Percentiles rank a stretch among this genome's conserved stretches.
Evolutionary conservation across 2,329 filamentous ascomycete species (phyloP).

Genomic region (Aspergillus pseudoglaucus): DNA sequence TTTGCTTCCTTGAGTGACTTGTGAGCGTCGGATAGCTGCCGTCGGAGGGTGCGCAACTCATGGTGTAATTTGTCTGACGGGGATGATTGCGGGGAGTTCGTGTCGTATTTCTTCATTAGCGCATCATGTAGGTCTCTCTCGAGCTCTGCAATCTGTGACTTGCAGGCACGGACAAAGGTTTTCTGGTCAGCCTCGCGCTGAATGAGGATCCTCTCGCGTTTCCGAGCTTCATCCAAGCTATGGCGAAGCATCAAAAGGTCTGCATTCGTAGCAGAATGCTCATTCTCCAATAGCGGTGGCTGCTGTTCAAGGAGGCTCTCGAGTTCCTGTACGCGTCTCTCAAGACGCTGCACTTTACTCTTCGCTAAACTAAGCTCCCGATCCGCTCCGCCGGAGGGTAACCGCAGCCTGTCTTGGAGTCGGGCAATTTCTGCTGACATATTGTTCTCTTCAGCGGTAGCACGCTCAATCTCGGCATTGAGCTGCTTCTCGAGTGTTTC

Average conservation of each 20-base stretch:
- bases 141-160: constrained; percentile 59
- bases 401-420: constrained; percentile 47
- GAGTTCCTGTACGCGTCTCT: constrained; percentile 47
- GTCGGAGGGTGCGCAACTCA: constrained; percentile 54
- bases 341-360: constrained; percentile 59
- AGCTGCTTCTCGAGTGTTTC: constrained; percentile 57
- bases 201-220: constrained; percentile 58
- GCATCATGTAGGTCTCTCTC: constrained; percentile 63
- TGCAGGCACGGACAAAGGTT: constrained; percentile 56
- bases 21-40: constrained; percentile 56
- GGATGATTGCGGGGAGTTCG: constrained; percentile 50
- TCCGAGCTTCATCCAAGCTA: constrained; percentile 58
- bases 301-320: constrained; percentile 51
- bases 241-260: constrained; percentile 57
- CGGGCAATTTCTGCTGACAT: constrained; percentile 44
- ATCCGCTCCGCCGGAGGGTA: constrained; percentile 36
- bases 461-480: constrained; percentile 60
- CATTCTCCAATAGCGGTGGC: constrained; percentile 38
- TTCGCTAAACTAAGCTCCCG: constrained; percentile 49
- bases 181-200: constrained; percentile 62
- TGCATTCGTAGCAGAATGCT: constrained; percentile 26
- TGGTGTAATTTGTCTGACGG: constrained; percentile 36
- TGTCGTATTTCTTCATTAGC: constrained; percentile 45
- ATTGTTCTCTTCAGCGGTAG: constrained; percentile 59
- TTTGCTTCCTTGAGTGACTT: constrained; percentile 54